Conservation (phyloP, 2,329 filamentous ascomycete genomes). For the Samsoniella hepiali region DNA sequence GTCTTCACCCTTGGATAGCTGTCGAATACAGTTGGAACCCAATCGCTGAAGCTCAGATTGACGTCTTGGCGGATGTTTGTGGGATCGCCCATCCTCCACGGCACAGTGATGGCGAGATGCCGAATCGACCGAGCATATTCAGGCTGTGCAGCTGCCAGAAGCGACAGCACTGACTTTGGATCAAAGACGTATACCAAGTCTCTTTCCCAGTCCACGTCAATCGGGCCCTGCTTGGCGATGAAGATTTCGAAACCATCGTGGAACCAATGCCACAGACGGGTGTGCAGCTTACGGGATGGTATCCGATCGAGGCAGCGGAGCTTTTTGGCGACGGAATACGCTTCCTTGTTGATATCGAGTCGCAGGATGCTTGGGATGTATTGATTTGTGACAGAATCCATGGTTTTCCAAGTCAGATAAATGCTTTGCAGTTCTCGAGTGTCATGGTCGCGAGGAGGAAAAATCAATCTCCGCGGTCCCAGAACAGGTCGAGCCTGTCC, state of each 20-base stretch:
- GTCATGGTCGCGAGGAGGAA: not conserved
- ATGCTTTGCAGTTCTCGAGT: not conserved
- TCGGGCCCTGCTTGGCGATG: not conserved
- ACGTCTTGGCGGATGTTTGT: not conserved
- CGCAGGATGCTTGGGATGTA: not conserved
- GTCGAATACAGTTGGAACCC: too few species aligned
- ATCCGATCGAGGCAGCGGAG: not conserved
- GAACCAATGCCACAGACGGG: too few species aligned
- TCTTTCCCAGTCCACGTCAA: not conserved
- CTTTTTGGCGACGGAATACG: not conserved
- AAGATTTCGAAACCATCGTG: not conserved
- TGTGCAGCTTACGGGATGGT: not conserved
- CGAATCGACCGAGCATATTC: not conserved
- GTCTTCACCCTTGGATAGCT: too few species aligned
- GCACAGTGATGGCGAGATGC: not conserved
- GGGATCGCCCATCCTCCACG: not conserved
- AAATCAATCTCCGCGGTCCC: not conserved
- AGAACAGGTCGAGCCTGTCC: not conserved
- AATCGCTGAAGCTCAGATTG: too few species aligned
- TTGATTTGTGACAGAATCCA: not conserved
- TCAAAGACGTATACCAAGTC: not conserved
- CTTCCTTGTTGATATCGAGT: not conserved
- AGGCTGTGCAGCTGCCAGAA: not conserved
- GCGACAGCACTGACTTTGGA: not conserved
- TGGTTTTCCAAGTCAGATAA: not conserved